Percentiles rank a stretch among this genome's conserved stretches.
These are phyloP conservation scores for Cryptococcus maquisensis DNA, from an alignment of 1,284 basidiomycete genomes.

Conservation along the genomic window DNA sequence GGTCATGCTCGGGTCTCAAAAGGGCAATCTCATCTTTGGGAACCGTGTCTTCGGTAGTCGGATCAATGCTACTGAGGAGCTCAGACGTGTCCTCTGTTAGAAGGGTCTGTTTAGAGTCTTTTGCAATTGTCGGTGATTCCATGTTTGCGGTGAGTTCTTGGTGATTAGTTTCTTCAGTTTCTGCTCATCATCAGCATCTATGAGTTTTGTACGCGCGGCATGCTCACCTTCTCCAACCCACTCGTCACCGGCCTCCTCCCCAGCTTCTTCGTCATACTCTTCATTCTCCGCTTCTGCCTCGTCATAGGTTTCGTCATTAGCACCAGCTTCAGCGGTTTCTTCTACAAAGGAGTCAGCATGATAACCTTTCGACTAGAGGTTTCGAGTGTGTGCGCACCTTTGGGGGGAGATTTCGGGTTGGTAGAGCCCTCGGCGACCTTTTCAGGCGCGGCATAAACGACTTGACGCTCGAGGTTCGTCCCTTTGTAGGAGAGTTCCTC, in stretches of 20 bases:
- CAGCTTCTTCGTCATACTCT: background rate
- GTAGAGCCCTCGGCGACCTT: background rate
- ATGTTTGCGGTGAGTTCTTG: background rate
- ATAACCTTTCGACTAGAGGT: background rate
- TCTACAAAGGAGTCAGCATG: background rate
- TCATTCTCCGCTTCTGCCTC: slow-evolving; percentile 5
- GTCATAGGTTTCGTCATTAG: slow-evolving; percentile 1
- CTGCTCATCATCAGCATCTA: too few species aligned
- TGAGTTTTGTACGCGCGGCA: too few species aligned
- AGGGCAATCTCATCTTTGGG: slow-evolving; percentile 2
- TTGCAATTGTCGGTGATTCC: background rate
- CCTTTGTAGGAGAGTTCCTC: background rate
- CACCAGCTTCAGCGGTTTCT: background rate
- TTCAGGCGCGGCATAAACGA: background rate
- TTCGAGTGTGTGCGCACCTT: background rate
- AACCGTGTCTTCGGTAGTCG: background rate
- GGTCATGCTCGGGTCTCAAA: background rate
- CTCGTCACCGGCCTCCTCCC: background rate
- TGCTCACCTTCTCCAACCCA: background rate
- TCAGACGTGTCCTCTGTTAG: too few species aligned
- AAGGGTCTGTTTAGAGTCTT: too few species aligned
- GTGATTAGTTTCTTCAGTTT: too few species aligned
- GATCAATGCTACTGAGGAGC: too few species aligned
- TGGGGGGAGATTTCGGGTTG: background rate
- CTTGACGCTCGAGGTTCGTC: background rate